phyloP scores from a whole-genome alignment of 2,329 filamentous ascomycete genomes.

The Trichothecium sympodiale region DNA sequence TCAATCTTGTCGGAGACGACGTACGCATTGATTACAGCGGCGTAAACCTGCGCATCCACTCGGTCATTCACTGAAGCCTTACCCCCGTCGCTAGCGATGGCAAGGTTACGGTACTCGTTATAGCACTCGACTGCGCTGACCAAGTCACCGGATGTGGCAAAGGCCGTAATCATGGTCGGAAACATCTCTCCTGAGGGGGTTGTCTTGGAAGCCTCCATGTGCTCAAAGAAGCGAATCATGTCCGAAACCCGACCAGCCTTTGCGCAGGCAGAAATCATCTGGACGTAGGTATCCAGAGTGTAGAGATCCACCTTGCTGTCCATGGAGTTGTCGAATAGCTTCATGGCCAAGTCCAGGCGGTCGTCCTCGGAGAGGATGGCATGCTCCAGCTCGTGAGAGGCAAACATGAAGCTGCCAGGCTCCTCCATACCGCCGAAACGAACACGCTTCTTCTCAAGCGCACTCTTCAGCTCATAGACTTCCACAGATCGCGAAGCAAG shows the following conservation, averaged over 20 bases:
- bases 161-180: conserved; percentile 89
- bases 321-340: conserved; percentile 71
- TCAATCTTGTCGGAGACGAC: conserved; percentile 68
- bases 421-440: conserved; percentile 81
- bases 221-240: conserved; percentile 83
- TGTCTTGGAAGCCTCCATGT: conserved; percentile 74
- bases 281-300: conserved; percentile 72
- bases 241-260: conserved; percentile 69
- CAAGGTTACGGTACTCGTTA: conserved; percentile 83
- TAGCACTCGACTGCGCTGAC: conserved; percentile 88
- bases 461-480: conserved; percentile 59
- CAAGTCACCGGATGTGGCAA: conserved; percentile 70
- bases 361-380: conserved; percentile 81
- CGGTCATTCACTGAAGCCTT: conserved; percentile 56
- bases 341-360: conserved; percentile 72
- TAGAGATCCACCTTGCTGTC: conserved; percentile 53
- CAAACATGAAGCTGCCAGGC: conserved; percentile 75
- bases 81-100: conserved; percentile 74
- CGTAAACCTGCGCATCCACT: conserved; percentile 77
- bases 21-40: conserved; percentile 84
- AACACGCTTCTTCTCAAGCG: conserved; percentile 68
- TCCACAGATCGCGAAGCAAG: conserved; percentile 73
- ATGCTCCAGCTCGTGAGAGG: conserved; percentile 77
- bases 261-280: conserved; percentile 80
- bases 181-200: conserved; percentile 73